Conservation (phyloP, 2,329 filamentous ascomycete genomes). For the Trichophyton rubrum region DNA sequence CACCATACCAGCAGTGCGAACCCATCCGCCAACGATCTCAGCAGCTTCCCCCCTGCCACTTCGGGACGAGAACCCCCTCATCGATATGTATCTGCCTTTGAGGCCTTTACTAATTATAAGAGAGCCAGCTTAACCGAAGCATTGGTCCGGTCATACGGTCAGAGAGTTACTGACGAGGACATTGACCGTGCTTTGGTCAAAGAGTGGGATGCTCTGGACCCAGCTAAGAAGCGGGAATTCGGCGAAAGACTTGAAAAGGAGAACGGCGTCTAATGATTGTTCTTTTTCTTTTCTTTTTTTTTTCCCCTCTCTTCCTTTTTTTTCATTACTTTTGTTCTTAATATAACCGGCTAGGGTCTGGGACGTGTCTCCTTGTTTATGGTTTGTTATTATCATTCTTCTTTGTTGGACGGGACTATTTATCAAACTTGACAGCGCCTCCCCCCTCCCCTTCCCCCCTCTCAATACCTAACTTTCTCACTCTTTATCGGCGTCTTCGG, state of each 20-base stretch:
- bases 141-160: constrained; percentile 10
- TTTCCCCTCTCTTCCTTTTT: not conserved
- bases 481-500: not conserved
- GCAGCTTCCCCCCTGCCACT: constrained; percentile 4
- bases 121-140: constrained; percentile 11
- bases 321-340: too few species aligned
- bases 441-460: too few species aligned
- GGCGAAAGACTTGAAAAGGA: constrained; percentile 11
- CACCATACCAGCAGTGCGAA: not conserved
- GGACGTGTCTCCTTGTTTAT: not conserved
- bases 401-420: not conserved
- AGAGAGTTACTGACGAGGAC: constrained; percentile 11
- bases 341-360: not conserved
- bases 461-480: not conserved
- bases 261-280: not conserved
- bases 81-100: constrained; percentile 15
- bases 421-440: not conserved
- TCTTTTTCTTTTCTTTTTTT: not conserved
- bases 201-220: constrained; percentile 15
- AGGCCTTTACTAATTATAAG: constrained; percentile 14
- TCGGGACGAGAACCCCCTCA: constrained; percentile 5
- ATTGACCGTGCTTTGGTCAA: constrained; percentile 11
- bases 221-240: constrained; percentile 22
- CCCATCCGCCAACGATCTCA: constrained; percentile 1
- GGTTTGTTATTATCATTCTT: not conserved